These are phyloP conservation scores for Gaeumannomyces sp. DNA, from an alignment of 2,329 filamentous ascomycete species.

Conservation along the genomic window DNA sequence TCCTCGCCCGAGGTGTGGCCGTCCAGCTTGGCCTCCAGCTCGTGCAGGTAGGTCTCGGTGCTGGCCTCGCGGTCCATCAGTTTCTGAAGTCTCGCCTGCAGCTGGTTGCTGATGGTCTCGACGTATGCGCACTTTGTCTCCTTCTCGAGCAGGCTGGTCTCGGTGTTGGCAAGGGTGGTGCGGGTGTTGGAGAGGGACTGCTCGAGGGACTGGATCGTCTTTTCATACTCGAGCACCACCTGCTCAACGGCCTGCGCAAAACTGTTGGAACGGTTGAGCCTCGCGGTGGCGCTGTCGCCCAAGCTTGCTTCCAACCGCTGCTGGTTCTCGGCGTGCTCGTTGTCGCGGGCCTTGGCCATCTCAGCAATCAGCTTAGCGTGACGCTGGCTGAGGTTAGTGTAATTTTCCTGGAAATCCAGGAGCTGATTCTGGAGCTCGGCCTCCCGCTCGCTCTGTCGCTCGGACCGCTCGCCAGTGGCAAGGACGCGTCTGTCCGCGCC, in stretches of 20 bases:
- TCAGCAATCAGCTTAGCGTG: slow-evolving; percentile 95
- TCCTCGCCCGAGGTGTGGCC: slow-evolving; percentile 88
- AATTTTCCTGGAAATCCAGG: slow-evolving; percentile 89
- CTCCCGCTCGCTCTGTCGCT: slow-evolving; percentile 78
- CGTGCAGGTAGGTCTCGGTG: slow-evolving; percentile 88
- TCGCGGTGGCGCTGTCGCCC: slow-evolving; percentile 75
- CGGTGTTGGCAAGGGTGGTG: slow-evolving; percentile 72
- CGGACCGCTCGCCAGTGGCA: slow-evolving; percentile 61
- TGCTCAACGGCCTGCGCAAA: slow-evolving; percentile 95
- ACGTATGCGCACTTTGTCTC: slow-evolving; percentile 91
- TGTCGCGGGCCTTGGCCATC: slow-evolving; percentile 78
- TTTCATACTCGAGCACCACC: slow-evolving; percentile 95
- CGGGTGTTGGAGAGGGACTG: slow-evolving; percentile 86
- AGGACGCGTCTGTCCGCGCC: slow-evolving; percentile 48
- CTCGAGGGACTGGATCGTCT: slow-evolving; percentile 92
- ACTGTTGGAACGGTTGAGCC: slow-evolving; percentile 88
- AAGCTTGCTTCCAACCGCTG: slow-evolving; percentile 53
- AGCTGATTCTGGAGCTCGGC: slow-evolving; percentile 89
- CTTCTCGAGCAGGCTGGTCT: slow-evolving; percentile 82
- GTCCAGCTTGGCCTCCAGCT: slow-evolving; percentile 84
- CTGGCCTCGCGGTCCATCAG: slow-evolving; percentile 84
- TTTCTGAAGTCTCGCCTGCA: slow-evolving; percentile 87
- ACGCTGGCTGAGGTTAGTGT: slow-evolving; percentile 80
- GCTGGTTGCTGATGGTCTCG: slow-evolving; percentile 85
- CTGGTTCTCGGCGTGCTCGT: slow-evolving; percentile 54